phyloP scores from a whole-genome alignment of 257 asterid species.

The Petrea volubilis region DNA sequence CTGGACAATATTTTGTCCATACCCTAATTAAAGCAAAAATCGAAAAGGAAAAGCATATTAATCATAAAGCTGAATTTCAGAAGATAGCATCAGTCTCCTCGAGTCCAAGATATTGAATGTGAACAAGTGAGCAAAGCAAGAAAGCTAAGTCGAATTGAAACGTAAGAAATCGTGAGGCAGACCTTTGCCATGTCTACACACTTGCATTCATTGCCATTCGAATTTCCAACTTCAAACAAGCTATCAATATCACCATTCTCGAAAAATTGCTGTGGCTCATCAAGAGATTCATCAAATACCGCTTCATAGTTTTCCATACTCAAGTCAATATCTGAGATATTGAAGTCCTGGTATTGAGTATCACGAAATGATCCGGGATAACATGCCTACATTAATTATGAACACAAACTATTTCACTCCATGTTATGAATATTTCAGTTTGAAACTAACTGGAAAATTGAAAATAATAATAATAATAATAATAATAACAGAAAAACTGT shows the following conservation, averaged over 20 bases:
- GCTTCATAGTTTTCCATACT: constrained; percentile 43
- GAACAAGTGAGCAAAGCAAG: not conserved
- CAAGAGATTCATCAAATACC: constrained; percentile 38
- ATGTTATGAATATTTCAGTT: not conserved
- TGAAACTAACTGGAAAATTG: not conserved
- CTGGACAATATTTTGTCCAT: not conserved
- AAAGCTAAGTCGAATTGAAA: constrained; percentile 6
- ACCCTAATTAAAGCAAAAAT: not conserved
- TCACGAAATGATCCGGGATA: constrained; percentile 26
- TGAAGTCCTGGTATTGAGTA: constrained; percentile 32
- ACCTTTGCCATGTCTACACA: constrained; percentile 31
- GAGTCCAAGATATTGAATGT: not conserved
- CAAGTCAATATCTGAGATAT: constrained; percentile 44
- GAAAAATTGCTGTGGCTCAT: constrained; percentile 34
- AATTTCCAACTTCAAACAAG: constrained; percentile 39
- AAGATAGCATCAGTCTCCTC: not conserved
- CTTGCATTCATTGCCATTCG: constrained; percentile 29
- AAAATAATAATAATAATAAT: not conserved
- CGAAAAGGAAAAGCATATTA: not conserved
- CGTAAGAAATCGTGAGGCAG: constrained; percentile 1
- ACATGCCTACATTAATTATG: constrained; percentile 36
- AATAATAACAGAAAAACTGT: not conserved
- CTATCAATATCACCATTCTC: constrained; percentile 40
- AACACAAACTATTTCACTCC: not conserved
- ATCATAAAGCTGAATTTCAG: not conserved